A percentile compares a stretch with the other conserved stretches of the same genome.
Evolutionary conservation across 2,329 filamentous ascomycete genomes (phyloP).

Genomic region (Diaporthe australafricana): DNA sequence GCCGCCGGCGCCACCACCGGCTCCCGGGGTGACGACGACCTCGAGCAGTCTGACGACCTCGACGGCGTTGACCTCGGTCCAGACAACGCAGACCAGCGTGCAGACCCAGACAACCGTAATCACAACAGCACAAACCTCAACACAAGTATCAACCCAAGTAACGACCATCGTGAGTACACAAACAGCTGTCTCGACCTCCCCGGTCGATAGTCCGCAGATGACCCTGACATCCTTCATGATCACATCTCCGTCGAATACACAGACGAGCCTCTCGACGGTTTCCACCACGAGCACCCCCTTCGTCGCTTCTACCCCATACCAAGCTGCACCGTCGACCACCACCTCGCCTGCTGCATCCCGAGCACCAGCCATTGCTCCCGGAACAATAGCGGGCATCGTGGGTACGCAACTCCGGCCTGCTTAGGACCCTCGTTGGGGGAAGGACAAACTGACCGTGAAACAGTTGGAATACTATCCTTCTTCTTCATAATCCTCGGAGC

Average conservation of each 20-base stretch:
- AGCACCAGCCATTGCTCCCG: slow-evolving; percentile 11
- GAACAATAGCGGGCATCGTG: slow-evolving; percentile 21
- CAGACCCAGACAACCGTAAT: slow-evolving; percentile 11
- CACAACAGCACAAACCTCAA: slow-evolving; percentile 10
- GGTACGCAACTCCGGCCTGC: background rate
- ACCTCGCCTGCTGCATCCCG: slow-evolving; percentile 2
- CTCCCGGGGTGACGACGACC: background rate
- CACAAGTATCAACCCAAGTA: slow-evolving; percentile 3
- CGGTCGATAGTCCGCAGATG: background rate
- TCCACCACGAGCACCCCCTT: background rate
- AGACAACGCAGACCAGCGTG: slow-evolving; percentile 13
- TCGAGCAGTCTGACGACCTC: slow-evolving; percentile 19
- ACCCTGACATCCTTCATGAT: slow-evolving; percentile 8
- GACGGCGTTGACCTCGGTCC: slow-evolving; percentile 15
- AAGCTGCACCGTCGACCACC: slow-evolving; percentile 12
- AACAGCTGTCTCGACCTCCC: background rate
- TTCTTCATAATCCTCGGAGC: slow-evolving; percentile 16
- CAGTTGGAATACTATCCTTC: background rate
- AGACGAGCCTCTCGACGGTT: slow-evolving; percentile 7
- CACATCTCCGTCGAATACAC: slow-evolving; percentile 3
- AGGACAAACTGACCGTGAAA: background rate
- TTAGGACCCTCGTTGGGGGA: background rate
- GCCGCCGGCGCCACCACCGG: background rate
- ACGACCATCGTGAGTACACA: slow-evolving; percentile 24
- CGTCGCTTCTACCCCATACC: background rate